Evolutionary conservation across 2,329 filamentous ascomycete genomes (phyloP), one percentile per base, ranked within the genome.

Genomic region (Venturia pyrina): DNA sequence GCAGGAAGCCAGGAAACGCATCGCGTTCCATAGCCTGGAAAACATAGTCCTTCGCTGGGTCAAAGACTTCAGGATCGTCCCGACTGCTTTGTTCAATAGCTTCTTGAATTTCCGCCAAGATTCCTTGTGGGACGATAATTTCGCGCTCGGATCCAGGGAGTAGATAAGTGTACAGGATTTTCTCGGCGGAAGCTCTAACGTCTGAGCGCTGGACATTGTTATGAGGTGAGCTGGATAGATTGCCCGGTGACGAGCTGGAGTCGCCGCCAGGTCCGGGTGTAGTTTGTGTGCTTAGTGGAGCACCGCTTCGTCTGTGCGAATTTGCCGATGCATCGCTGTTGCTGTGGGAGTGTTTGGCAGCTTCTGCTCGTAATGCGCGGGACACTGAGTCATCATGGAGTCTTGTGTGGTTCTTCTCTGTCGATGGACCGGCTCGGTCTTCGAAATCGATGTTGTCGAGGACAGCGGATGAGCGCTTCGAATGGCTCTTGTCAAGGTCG

Each of bases 21-120:
- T 99, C 95, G 66, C 96, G 87, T 79, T 99, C 96, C 95, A 99
- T 99, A 43, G 96, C 96, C 78, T 99, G 96, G 77, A 98, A 99
- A 68, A 98, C 95, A 75, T 98, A 99, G 79, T 99, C 95, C 81
- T 99, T 99, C 65, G 95, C 95, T 24, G 91, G 87, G 75, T 98
- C 95, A 72, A 99, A 99, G 15, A 99, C 89, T 76, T 99, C 95
- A 0, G 95, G 95, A 74, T 99, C 95, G 72, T 98, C 95, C 71
- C 95, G 87, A 59, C 91, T 91, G 69, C 91, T 88, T 70, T 93
- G 89, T 78, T 99, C 95, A 69, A 99, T 96, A 17, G 91, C 86
- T 24, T 87, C 84, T 48, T 92, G 96, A 67, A 98, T 93, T 32
- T 93, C 88, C 65, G 89, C 84, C 0, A 93, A 89, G 73, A 98